A percentile compares a stretch with the other conserved stretches of the same genome.
These are phyloP conservation scores for Allantophomopsis cytisporea DNA, from an alignment of 2,329 filamentous ascomycete genomes.

Conservation along the genomic window DNA sequence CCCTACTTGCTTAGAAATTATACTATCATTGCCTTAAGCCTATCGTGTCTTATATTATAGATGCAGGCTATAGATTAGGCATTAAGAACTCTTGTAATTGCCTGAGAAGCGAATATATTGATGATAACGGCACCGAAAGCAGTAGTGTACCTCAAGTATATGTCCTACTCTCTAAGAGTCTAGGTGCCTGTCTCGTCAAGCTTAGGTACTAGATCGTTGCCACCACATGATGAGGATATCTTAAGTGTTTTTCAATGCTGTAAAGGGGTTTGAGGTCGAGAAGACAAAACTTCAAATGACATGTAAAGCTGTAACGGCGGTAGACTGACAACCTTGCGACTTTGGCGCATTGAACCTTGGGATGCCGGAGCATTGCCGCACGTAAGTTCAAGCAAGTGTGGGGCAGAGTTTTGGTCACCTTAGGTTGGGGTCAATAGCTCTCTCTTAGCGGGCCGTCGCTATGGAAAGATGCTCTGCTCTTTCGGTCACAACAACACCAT, in stretches of 20 bases:
- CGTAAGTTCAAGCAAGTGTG: too few species aligned
- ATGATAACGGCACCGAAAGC: constrained; percentile 53
- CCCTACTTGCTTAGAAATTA: too few species aligned
- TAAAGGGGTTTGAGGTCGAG: not conserved
- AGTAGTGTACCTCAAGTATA: constrained; percentile 68
- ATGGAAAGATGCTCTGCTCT: too few species aligned
- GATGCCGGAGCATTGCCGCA: too few species aligned
- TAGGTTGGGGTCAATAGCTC: too few species aligned
- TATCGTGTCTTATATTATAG: constrained; percentile 46
- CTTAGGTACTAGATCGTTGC: constrained; percentile 43
- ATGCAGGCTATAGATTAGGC: constrained; percentile 84
- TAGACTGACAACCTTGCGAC: not conserved
- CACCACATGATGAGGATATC: constrained; percentile 10
- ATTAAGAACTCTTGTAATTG: constrained; percentile 70
- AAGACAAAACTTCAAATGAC: not conserved
- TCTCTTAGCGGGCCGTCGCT: too few species aligned
- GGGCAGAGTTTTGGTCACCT: too few species aligned
- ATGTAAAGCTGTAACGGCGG: not conserved
- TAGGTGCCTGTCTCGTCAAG: constrained; percentile 59
- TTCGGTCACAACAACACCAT: too few species aligned
- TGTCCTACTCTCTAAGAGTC: constrained; percentile 69
- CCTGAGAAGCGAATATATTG: constrained; percentile 54
- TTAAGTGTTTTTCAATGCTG: not conserved
- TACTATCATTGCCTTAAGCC: too few species aligned
- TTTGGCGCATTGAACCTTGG: too few species aligned